Base-by-base conservation (phyloP, 129 eudicot genomes). In the Flaveria bidentis region DNA sequence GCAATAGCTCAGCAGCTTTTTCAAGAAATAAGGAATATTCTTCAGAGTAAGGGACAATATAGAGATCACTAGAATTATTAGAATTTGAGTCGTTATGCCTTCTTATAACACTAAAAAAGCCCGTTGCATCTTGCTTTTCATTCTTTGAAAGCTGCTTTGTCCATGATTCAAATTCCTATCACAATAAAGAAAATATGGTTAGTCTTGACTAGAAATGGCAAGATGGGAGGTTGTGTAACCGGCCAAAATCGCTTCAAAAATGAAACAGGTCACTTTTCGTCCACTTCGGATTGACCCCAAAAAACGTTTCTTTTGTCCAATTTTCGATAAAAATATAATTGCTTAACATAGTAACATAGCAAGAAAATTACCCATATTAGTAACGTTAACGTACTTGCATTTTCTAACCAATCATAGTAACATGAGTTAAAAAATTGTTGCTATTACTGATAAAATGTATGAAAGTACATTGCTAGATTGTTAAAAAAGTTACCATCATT, bases 151-250 rank as follows among this genome's bases (percentile, higher is more conserved):
- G 88, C 60, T 87, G 86, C 67, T 89, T 75, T 56, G 81, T 75
- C 98, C 97, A 94, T 75, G 87, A 78, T 50, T 89, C 90, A 56
- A 94, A 94, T 84, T 94, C 98, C 98, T 93, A 73, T 0, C 69
- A 47, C 30, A 70, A 76, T 15, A 65, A 63, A 52, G 25, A 9
- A 60, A 71, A 52, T 26, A 63, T 63, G 68, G 17, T 63, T 14
- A 28, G 67, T 60, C 9, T 23, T 26, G 2, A 26, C 42, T 61
- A 12, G 42, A 26, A 6, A 61, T 61, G 18, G 67, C 41, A 61
- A 61, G 45, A 63, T 30, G 69, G n/a, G 18, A 11, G 45, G 69
- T 63, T 63, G 45, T 9, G 45, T 30, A 33, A 30, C 1, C 18
- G 16, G 28, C 50, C 51, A 66, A 66, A 39, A 66, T 36, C 28